Percentiles rank a stretch among this genome's conserved stretches.
Evolutionary conservation across 139 green algal genomes (phyloP).

Genomic region (Chlorella sorokiniana): DNA sequence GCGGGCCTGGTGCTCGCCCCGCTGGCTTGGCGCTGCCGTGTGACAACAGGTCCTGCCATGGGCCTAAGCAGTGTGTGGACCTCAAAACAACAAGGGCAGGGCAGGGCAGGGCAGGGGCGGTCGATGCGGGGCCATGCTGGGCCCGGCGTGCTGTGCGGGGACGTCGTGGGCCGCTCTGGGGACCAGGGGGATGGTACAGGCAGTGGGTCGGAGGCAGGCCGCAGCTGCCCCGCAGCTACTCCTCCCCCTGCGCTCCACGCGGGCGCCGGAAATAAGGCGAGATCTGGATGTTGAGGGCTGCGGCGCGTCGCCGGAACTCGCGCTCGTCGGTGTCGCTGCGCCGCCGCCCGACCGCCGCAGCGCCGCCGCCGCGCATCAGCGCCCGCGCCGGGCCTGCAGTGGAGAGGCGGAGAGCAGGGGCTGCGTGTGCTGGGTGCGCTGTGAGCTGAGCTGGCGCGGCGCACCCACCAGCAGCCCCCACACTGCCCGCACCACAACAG

Average conservation of each 20-base stretch:
- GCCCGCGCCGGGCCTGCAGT: slow-evolving; percentile 7
- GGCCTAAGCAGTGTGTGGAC: no score
- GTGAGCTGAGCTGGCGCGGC: neutral
- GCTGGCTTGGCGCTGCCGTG: no score
- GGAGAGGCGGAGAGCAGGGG: neutral
- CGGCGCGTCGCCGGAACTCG: slow-evolving; percentile 50
- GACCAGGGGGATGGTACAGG: no score
- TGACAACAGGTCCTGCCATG: no score
- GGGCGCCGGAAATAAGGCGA: slow-evolving; percentile 46
- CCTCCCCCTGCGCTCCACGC: neutral
- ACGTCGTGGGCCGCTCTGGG: no score
- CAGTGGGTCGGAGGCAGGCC: no score
- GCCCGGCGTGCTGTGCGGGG: no score
- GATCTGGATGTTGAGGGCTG: slow-evolving; percentile 54
- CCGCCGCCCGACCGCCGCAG: neutral
- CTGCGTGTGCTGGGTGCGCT: neutral
- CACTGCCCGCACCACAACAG: neutral
- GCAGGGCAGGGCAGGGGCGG: no score
- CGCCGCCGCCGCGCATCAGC: neutral
- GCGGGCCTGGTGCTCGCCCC: no score
- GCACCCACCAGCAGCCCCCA: neutral
- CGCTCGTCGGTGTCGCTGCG: slow-evolving; percentile 41
- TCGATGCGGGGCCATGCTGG: no score
- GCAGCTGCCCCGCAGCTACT: no score
- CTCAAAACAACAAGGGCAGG: neutral